These are phyloP conservation scores for Curvularia lunata DNA, from an alignment of 2,329 filamentous ascomycete genomes.

Conservation along the genomic window DNA sequence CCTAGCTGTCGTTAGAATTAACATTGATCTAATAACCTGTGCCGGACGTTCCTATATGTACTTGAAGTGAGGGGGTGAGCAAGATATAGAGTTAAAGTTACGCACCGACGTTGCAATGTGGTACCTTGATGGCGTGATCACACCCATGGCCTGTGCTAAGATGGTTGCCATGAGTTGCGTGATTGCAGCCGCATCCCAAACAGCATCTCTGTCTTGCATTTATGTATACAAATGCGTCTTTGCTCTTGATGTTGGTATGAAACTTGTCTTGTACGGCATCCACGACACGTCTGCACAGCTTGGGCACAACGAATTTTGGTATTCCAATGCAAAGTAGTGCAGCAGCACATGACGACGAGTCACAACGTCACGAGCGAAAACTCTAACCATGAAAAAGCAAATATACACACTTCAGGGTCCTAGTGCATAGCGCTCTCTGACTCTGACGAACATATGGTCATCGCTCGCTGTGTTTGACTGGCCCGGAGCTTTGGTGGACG, in stretches of 20 bases:
- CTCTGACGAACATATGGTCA: not conserved
- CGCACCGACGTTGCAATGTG: conserved; percentile 1
- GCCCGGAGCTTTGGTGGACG: conserved; percentile 12
- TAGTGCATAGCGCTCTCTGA: not conserved
- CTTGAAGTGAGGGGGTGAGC: not conserved
- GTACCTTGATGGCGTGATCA: conserved; percentile 31
- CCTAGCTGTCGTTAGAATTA: conserved; percentile 5
- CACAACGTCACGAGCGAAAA: not conserved
- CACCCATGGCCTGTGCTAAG: not conserved
- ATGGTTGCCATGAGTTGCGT: not conserved
- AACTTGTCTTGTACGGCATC: no score
- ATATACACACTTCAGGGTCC: not conserved
- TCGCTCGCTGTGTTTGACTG: not conserved
- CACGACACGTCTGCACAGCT: not conserved
- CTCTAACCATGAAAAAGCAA: not conserved
- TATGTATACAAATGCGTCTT: not conserved
- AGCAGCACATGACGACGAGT: not conserved
- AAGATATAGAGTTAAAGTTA: not conserved
- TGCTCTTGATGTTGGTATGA: no score
- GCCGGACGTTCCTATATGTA: not conserved
- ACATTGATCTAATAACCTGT: conserved; percentile 3
- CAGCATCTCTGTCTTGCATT: not conserved
- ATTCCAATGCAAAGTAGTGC: not conserved
- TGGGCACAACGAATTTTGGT: not conserved
- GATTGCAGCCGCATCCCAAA: not conserved